Evolutionary conservation across 2,329 filamentous ascomycete species (phyloP).

Genomic region (Hypoxylon sp.): DNA sequence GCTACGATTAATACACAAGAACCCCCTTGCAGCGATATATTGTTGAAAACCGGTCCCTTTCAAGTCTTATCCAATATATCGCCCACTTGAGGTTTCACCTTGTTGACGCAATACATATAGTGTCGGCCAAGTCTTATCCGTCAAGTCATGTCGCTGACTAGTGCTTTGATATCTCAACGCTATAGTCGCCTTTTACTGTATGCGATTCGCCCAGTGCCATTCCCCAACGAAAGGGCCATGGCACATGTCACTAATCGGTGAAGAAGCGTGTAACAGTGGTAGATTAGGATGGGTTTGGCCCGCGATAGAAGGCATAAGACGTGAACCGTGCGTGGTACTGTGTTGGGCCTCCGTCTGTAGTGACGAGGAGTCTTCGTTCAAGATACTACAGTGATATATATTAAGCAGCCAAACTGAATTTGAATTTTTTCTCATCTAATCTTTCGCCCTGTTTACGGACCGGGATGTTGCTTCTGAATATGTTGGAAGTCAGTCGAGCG

Average conservation of each 20-base stretch:
- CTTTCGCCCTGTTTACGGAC: not conserved
- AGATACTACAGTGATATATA: not conserved
- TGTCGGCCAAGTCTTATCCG: not conserved
- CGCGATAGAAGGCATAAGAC: not conserved
- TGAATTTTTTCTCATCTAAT: not conserved
- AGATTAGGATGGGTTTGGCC: not conserved
- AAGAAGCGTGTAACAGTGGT: not conserved
- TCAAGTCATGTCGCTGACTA: not conserved
- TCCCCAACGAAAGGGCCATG: constrained; percentile 21
- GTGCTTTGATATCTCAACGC: not conserved
- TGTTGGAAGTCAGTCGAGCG: not conserved
- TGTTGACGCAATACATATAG: not conserved
- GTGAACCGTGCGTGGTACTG: not conserved
- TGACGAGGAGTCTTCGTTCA: not conserved
- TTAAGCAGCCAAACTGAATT: not conserved
- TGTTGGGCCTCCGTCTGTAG: constrained; percentile 15
- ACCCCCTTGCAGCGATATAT: not conserved
- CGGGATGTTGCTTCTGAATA: constrained; percentile 9
- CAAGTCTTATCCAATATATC: not conserved
- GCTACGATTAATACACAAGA: no score
- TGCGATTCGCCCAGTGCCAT: not conserved
- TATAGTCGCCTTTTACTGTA: constrained; percentile 14
- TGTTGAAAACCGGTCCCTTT: not conserved
- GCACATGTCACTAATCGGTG: not conserved
- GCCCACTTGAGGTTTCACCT: not conserved